Evolutionary conservation across 1,139 yeast genomes (phyloP), one percentile per base, ranked within the genome.

Genomic region (Yamadazyma jaroonii): DNA sequence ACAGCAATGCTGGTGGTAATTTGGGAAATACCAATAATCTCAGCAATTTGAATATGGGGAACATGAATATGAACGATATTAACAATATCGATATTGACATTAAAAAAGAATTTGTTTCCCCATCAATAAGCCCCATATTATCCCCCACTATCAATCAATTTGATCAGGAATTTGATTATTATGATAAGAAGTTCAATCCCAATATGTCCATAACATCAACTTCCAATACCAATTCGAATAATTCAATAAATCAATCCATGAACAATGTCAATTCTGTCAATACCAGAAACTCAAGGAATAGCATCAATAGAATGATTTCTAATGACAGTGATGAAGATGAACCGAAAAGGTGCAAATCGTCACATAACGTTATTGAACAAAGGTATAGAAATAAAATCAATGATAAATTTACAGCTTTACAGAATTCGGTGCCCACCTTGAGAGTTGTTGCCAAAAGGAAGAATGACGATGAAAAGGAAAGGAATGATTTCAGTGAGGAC

Each of bases 361-460:
- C 73, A 5, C 76, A 70, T 52, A 70, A 69, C 42, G 63, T 70
- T 4, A 68, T 70, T 37, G 76, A 70, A 44, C 76, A 70, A 47
- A 46, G 76, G 38, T 69, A 69, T 50, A 50, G 76, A 40, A 68
- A 70, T 51, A 69, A 67, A 43, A 69, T 70, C 42, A 70, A 69
- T 46, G 73, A 68, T 47, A 66, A 67, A 46, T 69, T 70, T 47
- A 59, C 60, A 20, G 64, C 66, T 12, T 57, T 70, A 29, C 74
- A 66, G 45, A 54, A 64, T 35, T 54, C 64, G 15, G 76, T 70
- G 13, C 76, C 76, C 9, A 67, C 72, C 3, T 57, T 70, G 23
- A 50, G 71, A 34, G 55, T 61, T 8, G 57, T 56, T 7, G 59
- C 67, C 2, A 52, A 54, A 29, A 52, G 57, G 6, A 31, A 29